Percentiles rank a stretch among this genome's conserved stretches.
Conservation (phyloP, 2,329 filamentous ascomycete genomes). For the Gliomastix tumulicola region DNA sequence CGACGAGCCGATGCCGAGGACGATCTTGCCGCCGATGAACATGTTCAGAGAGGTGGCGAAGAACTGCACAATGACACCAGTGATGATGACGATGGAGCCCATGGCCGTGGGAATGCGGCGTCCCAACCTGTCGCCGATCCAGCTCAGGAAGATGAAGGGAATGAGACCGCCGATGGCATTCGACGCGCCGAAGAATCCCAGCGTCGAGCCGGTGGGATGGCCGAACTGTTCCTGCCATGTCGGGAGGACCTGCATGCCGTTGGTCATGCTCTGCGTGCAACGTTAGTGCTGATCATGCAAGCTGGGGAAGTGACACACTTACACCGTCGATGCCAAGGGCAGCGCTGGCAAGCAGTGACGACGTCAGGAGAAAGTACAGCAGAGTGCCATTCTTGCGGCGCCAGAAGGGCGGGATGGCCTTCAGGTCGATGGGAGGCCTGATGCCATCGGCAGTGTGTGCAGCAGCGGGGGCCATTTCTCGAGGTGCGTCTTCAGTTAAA, state of each 20-base stretch:
- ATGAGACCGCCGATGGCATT: slow-evolving; percentile 31
- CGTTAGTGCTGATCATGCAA: not conserved
- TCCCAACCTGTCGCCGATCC: slow-evolving; percentile 25
- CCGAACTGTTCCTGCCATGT: slow-evolving; percentile 29
- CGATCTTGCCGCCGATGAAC: slow-evolving; percentile 29
- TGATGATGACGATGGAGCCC: slow-evolving; percentile 29
- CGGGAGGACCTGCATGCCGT: slow-evolving; percentile 27
- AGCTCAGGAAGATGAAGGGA: slow-evolving; percentile 24
- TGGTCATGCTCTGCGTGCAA: slow-evolving; percentile 24
- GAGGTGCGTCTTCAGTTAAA: not conserved
- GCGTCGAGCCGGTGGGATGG: slow-evolving; percentile 24
- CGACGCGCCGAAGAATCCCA: slow-evolving; percentile 30
- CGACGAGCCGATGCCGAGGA: slow-evolving; percentile 25
- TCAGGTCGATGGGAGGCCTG: slow-evolving; percentile 20
- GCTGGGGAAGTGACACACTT: slow-evolving; percentile 9
- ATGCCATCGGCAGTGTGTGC: slow-evolving; percentile 21
- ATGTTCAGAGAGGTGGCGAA: slow-evolving; percentile 24
- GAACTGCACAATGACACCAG: slow-evolving; percentile 25
- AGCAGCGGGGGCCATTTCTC: slow-evolving; percentile 22
- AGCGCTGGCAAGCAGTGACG: slow-evolving; percentile 31
- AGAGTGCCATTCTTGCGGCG: slow-evolving; percentile 31
- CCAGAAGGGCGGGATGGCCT: slow-evolving; percentile 22
- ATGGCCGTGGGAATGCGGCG: slow-evolving; percentile 24
- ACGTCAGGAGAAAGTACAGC: slow-evolving; percentile 33
- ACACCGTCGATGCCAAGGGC: slow-evolving; percentile 33